Evolutionary conservation across 2,329 filamentous ascomycete species (phyloP).

Genomic region (Dothideomycetidae sp.): DNA sequence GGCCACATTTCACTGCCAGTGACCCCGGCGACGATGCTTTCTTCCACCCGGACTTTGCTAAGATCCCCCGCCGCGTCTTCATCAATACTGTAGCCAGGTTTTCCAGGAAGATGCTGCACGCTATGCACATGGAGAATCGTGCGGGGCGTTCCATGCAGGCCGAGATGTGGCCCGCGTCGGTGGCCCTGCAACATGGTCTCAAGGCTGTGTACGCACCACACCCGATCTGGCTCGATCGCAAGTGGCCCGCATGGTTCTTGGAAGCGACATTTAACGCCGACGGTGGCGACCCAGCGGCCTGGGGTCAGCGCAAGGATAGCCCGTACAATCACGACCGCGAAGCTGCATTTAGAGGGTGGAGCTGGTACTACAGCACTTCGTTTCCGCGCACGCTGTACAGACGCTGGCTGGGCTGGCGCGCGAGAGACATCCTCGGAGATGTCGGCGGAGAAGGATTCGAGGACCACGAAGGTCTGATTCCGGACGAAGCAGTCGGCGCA

Average conservation of each 20-base stretch:
- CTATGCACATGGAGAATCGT: slow-evolving; percentile 85
- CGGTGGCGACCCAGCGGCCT: slow-evolving; percentile 39
- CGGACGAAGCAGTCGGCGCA: slow-evolving; percentile 40
- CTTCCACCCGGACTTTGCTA: slow-evolving; percentile 33
- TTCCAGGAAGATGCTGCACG: slow-evolving; percentile 60
- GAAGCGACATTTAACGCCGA: slow-evolving; percentile 65
- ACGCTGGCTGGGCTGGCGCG: slow-evolving; percentile 70
- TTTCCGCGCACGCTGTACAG: slow-evolving; percentile 72
- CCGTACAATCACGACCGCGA: slow-evolving; percentile 52
- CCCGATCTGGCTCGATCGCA: slow-evolving; percentile 72
- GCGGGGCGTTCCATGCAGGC: slow-evolving; percentile 84
- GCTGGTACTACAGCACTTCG: slow-evolving; percentile 81
- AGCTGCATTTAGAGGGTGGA: slow-evolving; percentile 74
- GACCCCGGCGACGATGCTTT: slow-evolving; percentile 48
- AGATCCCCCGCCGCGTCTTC: slow-evolving; percentile 57
- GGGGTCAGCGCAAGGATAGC: slow-evolving; percentile 29
- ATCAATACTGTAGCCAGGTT: slow-evolving; percentile 84
- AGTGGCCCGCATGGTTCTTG: slow-evolving; percentile 69
- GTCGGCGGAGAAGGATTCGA: slow-evolving; percentile 24
- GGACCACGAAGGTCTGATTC: slow-evolving; percentile 10
- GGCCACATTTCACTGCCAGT: slow-evolving; percentile 76
- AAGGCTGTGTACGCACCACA: slow-evolving; percentile 89
- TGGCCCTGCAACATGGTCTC: slow-evolving; percentile 78
- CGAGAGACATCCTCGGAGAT: slow-evolving; percentile 62
- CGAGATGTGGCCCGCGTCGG: slow-evolving; percentile 89